Percentiles rank a stretch among this genome's conserved stretches.
Evolutionary conservation across 371 early-diverging fungal species (phyloP).

Genomic region (Mortierella sp.): DNA sequence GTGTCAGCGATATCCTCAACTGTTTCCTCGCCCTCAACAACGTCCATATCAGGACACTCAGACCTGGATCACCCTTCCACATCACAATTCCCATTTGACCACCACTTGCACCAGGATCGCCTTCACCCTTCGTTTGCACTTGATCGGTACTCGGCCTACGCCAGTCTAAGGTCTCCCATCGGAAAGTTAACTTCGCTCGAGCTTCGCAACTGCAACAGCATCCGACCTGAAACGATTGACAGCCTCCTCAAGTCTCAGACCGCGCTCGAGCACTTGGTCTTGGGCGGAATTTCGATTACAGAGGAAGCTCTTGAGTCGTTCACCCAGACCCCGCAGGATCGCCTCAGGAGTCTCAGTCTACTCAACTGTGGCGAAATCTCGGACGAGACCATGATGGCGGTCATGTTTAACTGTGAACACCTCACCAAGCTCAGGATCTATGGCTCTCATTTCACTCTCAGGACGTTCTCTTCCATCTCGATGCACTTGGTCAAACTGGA

Average conservation of each 20-base stretch:
- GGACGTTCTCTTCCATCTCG: constrained; percentile 44
- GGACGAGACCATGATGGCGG: constrained; percentile 49
- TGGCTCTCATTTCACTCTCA: constrained; percentile 43
- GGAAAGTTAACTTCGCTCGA: constrained; percentile 29
- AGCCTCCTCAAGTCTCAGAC: constrained; percentile 28
- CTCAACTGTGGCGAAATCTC: constrained; percentile 44
- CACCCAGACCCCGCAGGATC: constrained; percentile 27
- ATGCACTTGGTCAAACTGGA: constrained; percentile 41
- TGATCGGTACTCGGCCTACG: constrained; percentile 21
- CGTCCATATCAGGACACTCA: constrained; percentile 33
- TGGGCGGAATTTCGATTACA: constrained; percentile 47
- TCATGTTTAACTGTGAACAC: constrained; percentile 51
- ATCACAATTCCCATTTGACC: constrained; percentile 3
- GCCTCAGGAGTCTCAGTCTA: constrained; percentile 23
- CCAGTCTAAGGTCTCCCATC: constrained; percentile 2
- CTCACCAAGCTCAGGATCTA: constrained; percentile 40
- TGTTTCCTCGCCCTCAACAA: constrained; percentile 32
- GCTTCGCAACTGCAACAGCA: constrained; percentile 33
- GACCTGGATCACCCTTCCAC: constrained; percentile 16
- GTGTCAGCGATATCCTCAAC: constrained; percentile 28
- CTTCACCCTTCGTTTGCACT: constrained; percentile 14
- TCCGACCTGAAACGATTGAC: constrained; percentile 21
- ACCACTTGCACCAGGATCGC: background rate
- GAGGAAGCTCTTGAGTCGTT: constrained; percentile 39
- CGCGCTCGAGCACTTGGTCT: constrained; percentile 24